These are phyloP conservation scores for Phytophthora litchii DNA, from an alignment of 352 stramenopile species.

Conservation along the genomic window DNA sequence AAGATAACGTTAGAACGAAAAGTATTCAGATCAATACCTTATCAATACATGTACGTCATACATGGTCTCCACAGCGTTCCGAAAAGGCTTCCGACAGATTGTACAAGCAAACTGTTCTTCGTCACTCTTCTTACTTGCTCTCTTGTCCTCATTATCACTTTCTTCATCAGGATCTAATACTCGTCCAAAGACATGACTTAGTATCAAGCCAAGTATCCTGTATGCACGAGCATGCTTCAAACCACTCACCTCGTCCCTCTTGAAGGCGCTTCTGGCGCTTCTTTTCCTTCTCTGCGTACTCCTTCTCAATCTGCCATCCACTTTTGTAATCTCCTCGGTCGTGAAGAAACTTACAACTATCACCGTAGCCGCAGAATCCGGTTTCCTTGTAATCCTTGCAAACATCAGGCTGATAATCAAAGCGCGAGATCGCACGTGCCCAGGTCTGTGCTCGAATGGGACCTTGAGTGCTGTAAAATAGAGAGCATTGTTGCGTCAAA, in stretches of 20 bases:
- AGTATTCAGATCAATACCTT: neutral
- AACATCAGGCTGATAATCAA: conserved; percentile 98
- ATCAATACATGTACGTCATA: conserved; percentile 14
- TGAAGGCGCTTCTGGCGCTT: conserved; percentile 82
- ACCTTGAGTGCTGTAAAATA: conserved; percentile 80
- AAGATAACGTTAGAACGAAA: conserved; percentile 4
- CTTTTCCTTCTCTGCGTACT: conserved; percentile 94
- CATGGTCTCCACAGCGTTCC: conserved; percentile 94
- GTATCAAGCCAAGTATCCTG: neutral
- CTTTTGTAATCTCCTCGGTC: conserved; percentile 97
- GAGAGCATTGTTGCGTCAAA: neutral
- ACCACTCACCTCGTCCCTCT: conserved; percentile 45
- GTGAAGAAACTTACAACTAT: conserved; percentile 98
- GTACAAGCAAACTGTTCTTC: conserved; percentile 95
- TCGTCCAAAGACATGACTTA: neutral
- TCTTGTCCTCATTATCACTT: conserved; percentile 71
- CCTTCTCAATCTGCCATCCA: conserved; percentile 97
- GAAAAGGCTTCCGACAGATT: conserved; percentile 94
- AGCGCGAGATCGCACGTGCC: conserved; percentile 94
- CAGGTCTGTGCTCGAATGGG: conserved; percentile 95
- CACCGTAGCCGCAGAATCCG: conserved; percentile 98
- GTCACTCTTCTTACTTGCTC: conserved; percentile 65
- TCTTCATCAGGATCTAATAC: conserved; percentile 49
- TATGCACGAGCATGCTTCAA: neutral
- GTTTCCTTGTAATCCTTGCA: conserved; percentile 99